Conservation (phyloP, 1,284 basidiomycete species). For the Inonotus hispidus region DNA sequence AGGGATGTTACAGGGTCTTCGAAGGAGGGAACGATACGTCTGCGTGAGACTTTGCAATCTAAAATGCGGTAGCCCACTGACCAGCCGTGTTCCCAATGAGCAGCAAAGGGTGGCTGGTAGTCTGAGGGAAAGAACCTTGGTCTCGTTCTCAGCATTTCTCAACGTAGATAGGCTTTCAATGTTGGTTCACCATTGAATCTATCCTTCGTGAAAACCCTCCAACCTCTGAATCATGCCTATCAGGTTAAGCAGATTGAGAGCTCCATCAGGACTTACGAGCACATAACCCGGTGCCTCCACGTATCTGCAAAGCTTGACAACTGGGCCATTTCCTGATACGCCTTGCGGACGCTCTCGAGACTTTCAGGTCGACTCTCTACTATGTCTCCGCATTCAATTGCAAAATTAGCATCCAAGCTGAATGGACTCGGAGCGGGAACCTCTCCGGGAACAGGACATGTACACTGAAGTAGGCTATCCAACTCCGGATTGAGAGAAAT, state of each 20-base stretch:
- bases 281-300: neutral
- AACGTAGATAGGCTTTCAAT: neutral
- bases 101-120: constrained; percentile 23
- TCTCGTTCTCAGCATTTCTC: neutral
- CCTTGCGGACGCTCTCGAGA: neutral
- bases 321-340: constrained; percentile 6
- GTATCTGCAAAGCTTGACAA: constrained; percentile 8
- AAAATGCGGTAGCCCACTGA: constrained; percentile 5
- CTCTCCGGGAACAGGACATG: constrained; percentile 3
- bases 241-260: neutral
- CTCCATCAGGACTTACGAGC: constrained; percentile 2
- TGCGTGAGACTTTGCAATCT: neutral
- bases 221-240: constrained; percentile 7
- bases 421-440: constrained; percentile 16
- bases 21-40: neutral
- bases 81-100: constrained; percentile 22
- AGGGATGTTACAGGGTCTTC: constrained; percentile 12
- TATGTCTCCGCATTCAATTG: constrained; percentile 13
- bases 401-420: constrained; percentile 3
- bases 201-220: constrained; percentile 12
- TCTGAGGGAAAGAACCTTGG: constrained; percentile 13
- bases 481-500: neutral
- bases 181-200: constrained; percentile 8
- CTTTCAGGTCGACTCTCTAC: neutral
- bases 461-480: constrained; percentile 2